Conservation (phyloP, 1,284 basidiomycete genomes). For the Pterulicium gracile region DNA sequence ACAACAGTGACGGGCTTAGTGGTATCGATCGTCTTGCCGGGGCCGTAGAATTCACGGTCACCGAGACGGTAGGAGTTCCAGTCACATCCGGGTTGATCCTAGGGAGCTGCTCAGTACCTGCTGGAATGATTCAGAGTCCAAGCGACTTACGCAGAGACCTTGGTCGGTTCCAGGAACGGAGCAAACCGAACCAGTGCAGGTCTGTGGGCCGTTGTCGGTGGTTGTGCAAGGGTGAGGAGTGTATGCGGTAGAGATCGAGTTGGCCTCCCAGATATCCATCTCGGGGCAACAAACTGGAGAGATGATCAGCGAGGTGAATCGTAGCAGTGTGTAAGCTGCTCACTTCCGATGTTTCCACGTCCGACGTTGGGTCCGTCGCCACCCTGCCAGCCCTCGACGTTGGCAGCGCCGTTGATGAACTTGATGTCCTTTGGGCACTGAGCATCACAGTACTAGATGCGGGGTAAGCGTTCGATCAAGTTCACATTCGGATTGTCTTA, state of each 20-base stretch:
- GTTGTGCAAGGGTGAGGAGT: conserved; percentile 43
- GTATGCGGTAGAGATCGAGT: conserved; percentile 30
- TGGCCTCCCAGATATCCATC: conserved; percentile 44
- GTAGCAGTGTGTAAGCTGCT: neutral
- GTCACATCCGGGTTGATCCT: conserved; percentile 41
- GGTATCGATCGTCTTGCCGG: conserved; percentile 33
- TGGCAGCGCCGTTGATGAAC: conserved; percentile 43
- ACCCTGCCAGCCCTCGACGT: conserved; percentile 27
- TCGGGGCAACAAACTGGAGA: conserved; percentile 32
- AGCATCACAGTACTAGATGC: conserved; percentile 43
- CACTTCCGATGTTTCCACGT: conserved; percentile 8
- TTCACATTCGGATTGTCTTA: no score
- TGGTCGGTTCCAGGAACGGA: conserved; percentile 20
- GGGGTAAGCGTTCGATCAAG: conserved; percentile 25
- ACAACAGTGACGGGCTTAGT: conserved; percentile 32
- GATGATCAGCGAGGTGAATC: no score
- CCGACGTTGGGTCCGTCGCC: conserved; percentile 19
- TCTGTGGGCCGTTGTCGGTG: conserved; percentile 22
- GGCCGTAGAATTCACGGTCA: conserved; percentile 35
- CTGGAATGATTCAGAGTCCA: no score
- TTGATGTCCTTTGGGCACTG: conserved; percentile 43
- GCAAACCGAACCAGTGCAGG: conserved; percentile 25
- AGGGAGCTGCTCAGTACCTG: no score
- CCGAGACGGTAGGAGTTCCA: conserved; percentile 53
- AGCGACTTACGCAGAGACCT: conserved; percentile 33